phyloP scores from a whole-genome alignment of 805 yeast species.

The Teunomyces lycoperdinae region DNA sequence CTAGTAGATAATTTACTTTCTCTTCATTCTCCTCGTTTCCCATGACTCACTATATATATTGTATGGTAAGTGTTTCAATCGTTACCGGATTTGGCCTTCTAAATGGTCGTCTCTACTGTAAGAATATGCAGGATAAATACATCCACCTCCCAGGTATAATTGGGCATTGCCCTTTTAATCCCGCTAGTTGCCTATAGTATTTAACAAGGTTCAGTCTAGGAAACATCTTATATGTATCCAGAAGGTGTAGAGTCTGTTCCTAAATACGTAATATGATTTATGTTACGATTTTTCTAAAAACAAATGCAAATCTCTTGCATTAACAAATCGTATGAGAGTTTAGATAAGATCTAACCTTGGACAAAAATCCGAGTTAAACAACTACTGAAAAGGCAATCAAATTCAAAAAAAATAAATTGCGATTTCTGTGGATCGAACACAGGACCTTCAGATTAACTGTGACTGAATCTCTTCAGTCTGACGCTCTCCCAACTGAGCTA shows the following conservation, averaged over 20 bases:
- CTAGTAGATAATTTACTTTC: conserved; percentile 6
- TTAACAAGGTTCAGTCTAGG: neutral
- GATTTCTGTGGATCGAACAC: conserved; percentile 83
- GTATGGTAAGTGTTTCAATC: conserved; percentile 22
- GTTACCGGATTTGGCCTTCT: neutral
- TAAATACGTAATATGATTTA: no score
- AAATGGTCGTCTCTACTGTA: neutral
- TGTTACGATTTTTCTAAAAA: no score
- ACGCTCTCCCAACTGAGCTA: conserved; percentile 41
- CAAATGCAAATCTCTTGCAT: no score
- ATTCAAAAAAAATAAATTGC: conserved; percentile 32
- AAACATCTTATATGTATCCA: no score
- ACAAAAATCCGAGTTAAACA: no score
- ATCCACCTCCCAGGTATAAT: neutral
- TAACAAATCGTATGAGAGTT: no score
- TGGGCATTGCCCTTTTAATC: neutral
- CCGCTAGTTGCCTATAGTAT: neutral
- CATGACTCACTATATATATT: neutral
- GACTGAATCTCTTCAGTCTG: conserved; percentile 36
- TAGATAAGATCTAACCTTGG: no score
- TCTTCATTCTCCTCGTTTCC: conserved; percentile 5
- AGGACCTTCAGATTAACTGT: conserved; percentile 72
- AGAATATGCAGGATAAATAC: neutral
- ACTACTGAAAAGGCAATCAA: neutral
- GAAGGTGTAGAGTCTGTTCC: no score